A percentile compares a stretch with the other conserved stretches of the same genome.
These are phyloP conservation scores for Candida sakaeoensis DNA, from an alignment of 805 yeast genomes.

Conservation along the genomic window DNA sequence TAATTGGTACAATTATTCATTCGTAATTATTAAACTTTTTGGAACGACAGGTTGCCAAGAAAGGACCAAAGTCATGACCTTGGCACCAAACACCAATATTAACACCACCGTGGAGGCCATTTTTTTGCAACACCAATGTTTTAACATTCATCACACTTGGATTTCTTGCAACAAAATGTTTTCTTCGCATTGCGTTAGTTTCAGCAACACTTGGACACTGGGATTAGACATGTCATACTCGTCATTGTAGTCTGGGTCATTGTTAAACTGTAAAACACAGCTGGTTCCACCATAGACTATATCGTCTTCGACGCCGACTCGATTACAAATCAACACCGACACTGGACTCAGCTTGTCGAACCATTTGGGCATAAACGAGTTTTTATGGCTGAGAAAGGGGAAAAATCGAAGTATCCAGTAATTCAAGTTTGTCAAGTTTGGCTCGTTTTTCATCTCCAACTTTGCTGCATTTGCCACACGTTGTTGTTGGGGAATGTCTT, in stretches of 20 bases:
- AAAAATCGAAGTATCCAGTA: slow-evolving; percentile 75
- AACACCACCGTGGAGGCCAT: no score
- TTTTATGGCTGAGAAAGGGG: slow-evolving; percentile 50
- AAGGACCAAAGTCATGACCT: no score
- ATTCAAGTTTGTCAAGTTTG: slow-evolving; percentile 50
- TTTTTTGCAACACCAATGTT: background rate
- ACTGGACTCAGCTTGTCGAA: slow-evolving; percentile 15
- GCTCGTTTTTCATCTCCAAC: slow-evolving; percentile 14
- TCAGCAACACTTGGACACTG: slow-evolving; percentile 53
- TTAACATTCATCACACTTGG: slow-evolving; percentile 23
- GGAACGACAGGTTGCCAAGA: no score
- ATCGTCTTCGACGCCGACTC: slow-evolving; percentile 74
- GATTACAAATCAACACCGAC: slow-evolving; percentile 56
- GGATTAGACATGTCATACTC: slow-evolving; percentile 40
- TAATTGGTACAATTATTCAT: no score
- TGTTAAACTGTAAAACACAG: slow-evolving; percentile 48
- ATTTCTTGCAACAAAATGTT: slow-evolving; percentile 63
- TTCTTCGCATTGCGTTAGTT: slow-evolving; percentile 60
- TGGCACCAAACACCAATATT: no score
- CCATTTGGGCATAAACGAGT: slow-evolving; percentile 21
- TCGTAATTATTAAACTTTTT: no score
- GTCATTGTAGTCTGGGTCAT: slow-evolving; percentile 17
- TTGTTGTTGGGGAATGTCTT: slow-evolving; percentile 7
- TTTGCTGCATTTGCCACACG: background rate
- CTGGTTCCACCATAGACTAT: slow-evolving; percentile 67